Evolutionary conservation across 495 filamentous ascomycete genomes (phyloP).

Genomic region (Oleoguttula mirabilis): DNA sequence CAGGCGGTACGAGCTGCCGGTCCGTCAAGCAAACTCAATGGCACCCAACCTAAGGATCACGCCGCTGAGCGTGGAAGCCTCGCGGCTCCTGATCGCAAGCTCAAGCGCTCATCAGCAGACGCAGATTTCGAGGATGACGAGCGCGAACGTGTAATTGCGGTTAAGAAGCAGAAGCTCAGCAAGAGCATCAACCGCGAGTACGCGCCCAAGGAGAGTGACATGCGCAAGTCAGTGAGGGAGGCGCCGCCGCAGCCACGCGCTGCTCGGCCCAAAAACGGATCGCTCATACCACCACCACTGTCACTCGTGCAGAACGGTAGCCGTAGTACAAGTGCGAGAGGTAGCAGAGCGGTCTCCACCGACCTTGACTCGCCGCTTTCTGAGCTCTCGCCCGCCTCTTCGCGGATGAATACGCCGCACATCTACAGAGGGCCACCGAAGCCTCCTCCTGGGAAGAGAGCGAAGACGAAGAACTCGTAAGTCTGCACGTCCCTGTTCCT

Average conservation of each 20-base stretch:
- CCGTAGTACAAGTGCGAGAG: not conserved
- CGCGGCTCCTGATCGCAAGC: slow-evolving; percentile 10
- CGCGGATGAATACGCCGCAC: slow-evolving; percentile 17
- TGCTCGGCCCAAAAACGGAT: not conserved
- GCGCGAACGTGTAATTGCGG: slow-evolving; percentile 8
- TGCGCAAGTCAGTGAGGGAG: slow-evolving; percentile 6
- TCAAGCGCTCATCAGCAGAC: slow-evolving; percentile 16
- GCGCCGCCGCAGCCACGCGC: not conserved
- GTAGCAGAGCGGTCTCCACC: slow-evolving; percentile 2
- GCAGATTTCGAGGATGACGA: slow-evolving; percentile 14
- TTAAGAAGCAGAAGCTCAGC: slow-evolving; percentile 22
- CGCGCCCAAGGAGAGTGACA: slow-evolving; percentile 21
- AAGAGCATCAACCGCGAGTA: slow-evolving; percentile 17
- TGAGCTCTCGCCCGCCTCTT: slow-evolving; percentile 10
- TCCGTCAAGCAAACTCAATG: slow-evolving; percentile 2
- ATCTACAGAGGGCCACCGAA: slow-evolving; percentile 38
- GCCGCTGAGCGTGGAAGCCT: slow-evolving; percentile 20
- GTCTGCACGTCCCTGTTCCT: too few relatives aligned
- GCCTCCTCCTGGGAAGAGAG: slow-evolving; percentile 31
- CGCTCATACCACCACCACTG: slow-evolving; percentile 10
- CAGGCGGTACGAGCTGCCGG: not conserved
- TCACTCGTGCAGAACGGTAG: slow-evolving; percentile 1
- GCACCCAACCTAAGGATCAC: slow-evolving; percentile 13
- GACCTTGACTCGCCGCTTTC: slow-evolving; percentile 18
- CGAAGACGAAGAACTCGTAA: slow-evolving; percentile 60